Base-by-base conservation (phyloP, 2,329 filamentous ascomycete genomes). In the Microsporum canis region DNA sequence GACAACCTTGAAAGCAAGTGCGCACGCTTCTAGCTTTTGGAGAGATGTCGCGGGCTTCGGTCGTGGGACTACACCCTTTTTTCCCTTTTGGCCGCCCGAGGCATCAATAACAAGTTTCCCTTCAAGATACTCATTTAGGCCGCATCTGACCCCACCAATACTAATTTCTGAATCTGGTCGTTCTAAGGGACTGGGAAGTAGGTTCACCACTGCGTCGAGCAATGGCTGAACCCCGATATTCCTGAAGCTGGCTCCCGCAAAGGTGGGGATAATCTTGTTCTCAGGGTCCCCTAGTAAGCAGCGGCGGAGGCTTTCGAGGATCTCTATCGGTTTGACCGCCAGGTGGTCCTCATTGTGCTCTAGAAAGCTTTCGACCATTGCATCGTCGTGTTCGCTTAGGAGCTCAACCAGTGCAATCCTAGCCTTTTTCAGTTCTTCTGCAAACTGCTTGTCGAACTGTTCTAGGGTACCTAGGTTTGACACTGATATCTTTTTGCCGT, bases 151-250 rank as follows among this genome's bases (percentile, higher is more conserved):
- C 41, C 75, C 72, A 0, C 84, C 86, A 2, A 91, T 77, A 58
- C 83, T 88, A 58, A 96, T 83, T 67, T 91, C 85, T 0, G 90
- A 82, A 68, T 92, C 88, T 6, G 89, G 88, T 17, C 89, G 81
- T 69, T 96, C 90, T 1, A 80, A 76, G 0, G 94, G 94, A 65
- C 85, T 89, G 0, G 94, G 94, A 1, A 97, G 79, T 53, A 96
- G 86, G 69, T 96, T 89, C 6, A 90, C 84, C 10, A 97, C 85
- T 41, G 89, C 89, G 71, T 97, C 91, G 59, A 97, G 82, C 27
- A 99, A 79, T 33, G 91, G 90, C 71, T 96, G 90, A 3, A 97
- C 91, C 5, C 94, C 94, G 64, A 97, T 89, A 66, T 97, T 96
- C 47, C 88, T 85, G 73, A 97, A 91, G 72, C 91, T 96, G 3